Percentiles rank a stretch among this genome's conserved stretches.
Conservation (phyloP, 345 rosid species). For the Populus pruinosa region DNA sequence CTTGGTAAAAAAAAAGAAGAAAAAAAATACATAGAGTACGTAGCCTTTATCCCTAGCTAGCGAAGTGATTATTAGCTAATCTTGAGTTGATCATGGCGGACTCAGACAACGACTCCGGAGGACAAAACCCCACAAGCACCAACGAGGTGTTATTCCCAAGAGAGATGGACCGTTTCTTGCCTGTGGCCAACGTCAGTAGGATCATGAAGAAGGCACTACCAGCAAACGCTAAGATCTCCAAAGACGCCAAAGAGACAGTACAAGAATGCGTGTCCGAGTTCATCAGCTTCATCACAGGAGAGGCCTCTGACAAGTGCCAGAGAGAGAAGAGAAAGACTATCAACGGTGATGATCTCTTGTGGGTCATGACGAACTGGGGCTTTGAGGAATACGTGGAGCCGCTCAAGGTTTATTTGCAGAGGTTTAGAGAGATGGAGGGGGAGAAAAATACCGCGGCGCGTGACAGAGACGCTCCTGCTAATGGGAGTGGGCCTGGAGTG, state of each 20-base stretch:
- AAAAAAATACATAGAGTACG: not conserved
- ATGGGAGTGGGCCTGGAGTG: slow-evolving; percentile 3
- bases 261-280: slow-evolving; percentile 29
- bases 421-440: slow-evolving; percentile 25
- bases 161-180: slow-evolving; percentile 20
- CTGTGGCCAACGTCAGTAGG: slow-evolving; percentile 24
- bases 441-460: slow-evolving; percentile 16
- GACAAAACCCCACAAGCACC: not conserved
- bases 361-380: slow-evolving; percentile 25
- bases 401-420: slow-evolving; percentile 17
- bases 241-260: slow-evolving; percentile 23
- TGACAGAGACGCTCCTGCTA: slow-evolving; percentile 15
- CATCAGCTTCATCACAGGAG: slow-evolving; percentile 27
- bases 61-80: no score
- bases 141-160: slow-evolving; percentile 1
- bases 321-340: slow-evolving; percentile 23
- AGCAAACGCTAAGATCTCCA: slow-evolving; percentile 24
- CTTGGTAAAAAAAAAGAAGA: not conserved
- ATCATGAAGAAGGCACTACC: slow-evolving; percentile 27
- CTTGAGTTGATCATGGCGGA: slow-evolving; percentile 11
- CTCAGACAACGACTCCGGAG: slow-evolving; percentile 26
- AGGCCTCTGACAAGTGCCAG: slow-evolving; percentile 28
- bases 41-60: not conserved
- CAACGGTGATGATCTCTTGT: slow-evolving; percentile 25
- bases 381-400: slow-evolving; percentile 24